These are phyloP conservation scores for Wickerhamia fluorescens DNA, from an alignment of 805 yeast genomes.

Conservation along the genomic window DNA sequence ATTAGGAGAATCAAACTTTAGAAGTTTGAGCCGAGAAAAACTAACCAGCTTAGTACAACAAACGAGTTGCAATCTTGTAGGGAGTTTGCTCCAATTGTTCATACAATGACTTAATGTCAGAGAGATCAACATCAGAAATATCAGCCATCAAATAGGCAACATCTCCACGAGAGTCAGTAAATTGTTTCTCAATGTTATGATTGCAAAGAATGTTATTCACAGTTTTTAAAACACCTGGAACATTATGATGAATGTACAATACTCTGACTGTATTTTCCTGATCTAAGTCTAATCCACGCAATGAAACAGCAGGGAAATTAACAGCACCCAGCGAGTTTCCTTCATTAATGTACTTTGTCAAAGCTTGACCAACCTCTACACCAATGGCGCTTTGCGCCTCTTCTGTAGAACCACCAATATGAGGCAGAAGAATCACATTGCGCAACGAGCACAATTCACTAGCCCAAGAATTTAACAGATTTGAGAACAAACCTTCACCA, in stretches of 20 bases:
- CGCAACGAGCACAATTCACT: slow-evolving; percentile 74
- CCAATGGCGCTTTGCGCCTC: slow-evolving; percentile 99
- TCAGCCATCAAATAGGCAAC: slow-evolving; percentile 98
- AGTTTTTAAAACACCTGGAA: slow-evolving; percentile 96
- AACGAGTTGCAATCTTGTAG: slow-evolving; percentile 83
- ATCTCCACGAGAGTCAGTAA: slow-evolving; percentile 93
- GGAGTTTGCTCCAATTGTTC: slow-evolving; percentile 84
- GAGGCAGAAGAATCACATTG: slow-evolving; percentile 92
- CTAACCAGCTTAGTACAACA: slow-evolving; percentile 80
- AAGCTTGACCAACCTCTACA: slow-evolving; percentile 82
- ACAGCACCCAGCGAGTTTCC: slow-evolving; percentile 94
- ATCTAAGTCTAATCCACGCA: slow-evolving; percentile 81
- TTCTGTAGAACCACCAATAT: slow-evolving; percentile 98
- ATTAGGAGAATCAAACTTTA: too few relatives aligned
- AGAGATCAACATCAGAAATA: slow-evolving; percentile 73
- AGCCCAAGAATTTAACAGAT: slow-evolving; percentile 75
- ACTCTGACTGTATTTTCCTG: slow-evolving; percentile 89
- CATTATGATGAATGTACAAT: slow-evolving; percentile 92
- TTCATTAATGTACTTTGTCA: slow-evolving; percentile 89
- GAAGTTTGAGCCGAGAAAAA: too few relatives aligned
- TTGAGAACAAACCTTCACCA: slow-evolving; percentile 72
- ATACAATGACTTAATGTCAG: slow-evolving; percentile 78
- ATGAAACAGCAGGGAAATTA: slow-evolving; percentile 96
- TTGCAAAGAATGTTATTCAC: slow-evolving; percentile 92
- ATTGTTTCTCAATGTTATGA: slow-evolving; percentile 96